Evolutionary conservation across 345 rosid genomes (phyloP).

Genomic region (Lagerstroemia speciosa): DNA sequence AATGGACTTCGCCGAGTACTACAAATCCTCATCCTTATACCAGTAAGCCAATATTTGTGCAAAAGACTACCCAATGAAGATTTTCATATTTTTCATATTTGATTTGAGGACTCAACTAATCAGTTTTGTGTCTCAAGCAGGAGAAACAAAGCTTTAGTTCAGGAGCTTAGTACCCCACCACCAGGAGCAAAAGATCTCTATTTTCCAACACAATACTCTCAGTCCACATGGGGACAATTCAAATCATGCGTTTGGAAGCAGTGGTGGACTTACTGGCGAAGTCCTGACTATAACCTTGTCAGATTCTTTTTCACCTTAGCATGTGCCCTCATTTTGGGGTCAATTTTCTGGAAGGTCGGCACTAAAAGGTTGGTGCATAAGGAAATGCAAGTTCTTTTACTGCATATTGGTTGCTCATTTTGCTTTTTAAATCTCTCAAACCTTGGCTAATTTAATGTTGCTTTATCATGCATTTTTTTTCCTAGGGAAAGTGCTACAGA

Average conservation of each 20-base stretch:
- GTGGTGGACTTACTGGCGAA: conserved; percentile 54
- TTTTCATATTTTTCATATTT: neutral
- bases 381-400: neutral
- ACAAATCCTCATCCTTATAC: conserved; percentile 25
- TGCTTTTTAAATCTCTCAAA: neutral
- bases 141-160: conserved; percentile 30
- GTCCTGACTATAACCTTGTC: conserved; percentile 39
- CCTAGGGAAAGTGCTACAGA: conserved; percentile 29
- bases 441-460: neutral
- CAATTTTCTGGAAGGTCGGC: conserved; percentile 40
- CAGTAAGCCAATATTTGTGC: conserved; percentile 23
- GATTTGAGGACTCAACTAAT: conserved; percentile 6
- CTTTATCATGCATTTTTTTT: neutral
- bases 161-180: conserved; percentile 33
- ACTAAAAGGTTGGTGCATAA: conserved; percentile 19
- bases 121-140: conserved; percentile 13
- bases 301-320: conserved; percentile 30
- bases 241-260: conserved; percentile 50
- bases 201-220: conserved; percentile 32
- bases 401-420: neutral
- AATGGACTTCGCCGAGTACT: conserved; percentile 37
- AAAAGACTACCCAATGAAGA: neutral
- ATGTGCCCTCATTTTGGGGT: conserved; percentile 31
- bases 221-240: conserved; percentile 37
- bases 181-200: conserved; percentile 33